These are phyloP conservation scores for Alliaria petiolata DNA, from an alignment of 345 rosid species.

Conservation along the genomic window DNA sequence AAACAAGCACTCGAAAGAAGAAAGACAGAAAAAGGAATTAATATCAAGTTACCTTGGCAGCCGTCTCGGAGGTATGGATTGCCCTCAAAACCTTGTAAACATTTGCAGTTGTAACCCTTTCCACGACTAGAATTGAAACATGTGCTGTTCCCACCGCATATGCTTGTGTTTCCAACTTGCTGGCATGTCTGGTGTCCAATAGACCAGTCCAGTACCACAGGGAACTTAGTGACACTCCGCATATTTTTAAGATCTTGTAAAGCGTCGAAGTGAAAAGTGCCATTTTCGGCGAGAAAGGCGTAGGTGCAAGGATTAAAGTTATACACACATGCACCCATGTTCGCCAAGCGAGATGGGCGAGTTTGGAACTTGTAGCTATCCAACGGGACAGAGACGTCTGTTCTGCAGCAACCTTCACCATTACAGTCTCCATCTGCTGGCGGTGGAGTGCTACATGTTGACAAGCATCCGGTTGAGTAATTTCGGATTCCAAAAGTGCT, in stretches of 20 bases:
- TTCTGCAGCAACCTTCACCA: too few relatives aligned
- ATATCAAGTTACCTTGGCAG: conserved; percentile 21
- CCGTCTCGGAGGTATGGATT: conserved; percentile 31
- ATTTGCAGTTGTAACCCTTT: conserved; percentile 32
- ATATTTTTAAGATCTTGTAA: conserved; percentile 8
- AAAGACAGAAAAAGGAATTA: background rate
- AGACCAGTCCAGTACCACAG: conserved; percentile 36
- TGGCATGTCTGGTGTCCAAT: conserved; percentile 27
- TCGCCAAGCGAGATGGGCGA: too few relatives aligned
- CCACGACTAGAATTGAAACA: background rate
- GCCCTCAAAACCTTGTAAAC: conserved; percentile 27
- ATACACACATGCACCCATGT: too few relatives aligned
- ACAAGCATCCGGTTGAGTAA: background rate
- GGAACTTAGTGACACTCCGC: background rate
- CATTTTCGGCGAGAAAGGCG: conserved; percentile 19
- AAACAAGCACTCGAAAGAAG: background rate
- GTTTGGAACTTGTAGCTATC: too few relatives aligned
- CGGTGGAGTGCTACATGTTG: too few relatives aligned
- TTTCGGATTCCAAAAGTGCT: background rate
- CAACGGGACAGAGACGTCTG: too few relatives aligned
- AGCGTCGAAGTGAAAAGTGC: background rate
- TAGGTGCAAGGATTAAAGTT: background rate
- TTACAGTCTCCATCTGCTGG: too few relatives aligned
- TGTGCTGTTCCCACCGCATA: background rate
- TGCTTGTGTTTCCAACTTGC: background rate